Percentiles rank a stretch among this genome's conserved stretches.
phyloP scores from a whole-genome alignment of 208 protist species.

The Leishmania aethiopica region DNA sequence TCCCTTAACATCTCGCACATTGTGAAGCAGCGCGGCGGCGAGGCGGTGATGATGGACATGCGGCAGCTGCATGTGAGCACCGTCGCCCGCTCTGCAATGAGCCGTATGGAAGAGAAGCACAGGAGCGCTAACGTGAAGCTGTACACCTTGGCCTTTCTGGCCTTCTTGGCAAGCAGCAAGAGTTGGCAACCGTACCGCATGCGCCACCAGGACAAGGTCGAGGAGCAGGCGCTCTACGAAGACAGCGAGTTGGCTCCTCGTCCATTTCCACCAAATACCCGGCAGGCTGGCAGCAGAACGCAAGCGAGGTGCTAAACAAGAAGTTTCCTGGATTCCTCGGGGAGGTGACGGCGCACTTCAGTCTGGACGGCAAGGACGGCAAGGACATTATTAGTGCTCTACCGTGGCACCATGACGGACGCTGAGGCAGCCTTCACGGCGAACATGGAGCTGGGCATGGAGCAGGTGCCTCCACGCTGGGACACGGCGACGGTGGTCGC shows the following conservation, averaged over 20 bases:
- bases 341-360: conserved; percentile 38
- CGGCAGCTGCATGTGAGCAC: conserved; percentile 45
- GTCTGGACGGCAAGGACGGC: conserved; percentile 18
- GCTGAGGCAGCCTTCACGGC: conserved; percentile 42
- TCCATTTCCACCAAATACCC: conserved; percentile 10
- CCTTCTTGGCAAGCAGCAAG: conserved; percentile 45
- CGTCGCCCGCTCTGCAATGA: conserved; percentile 34
- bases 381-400: conserved; percentile 39
- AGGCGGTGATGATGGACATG: conserved; percentile 24
- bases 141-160: conserved; percentile 51
- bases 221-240: conserved; percentile 28
- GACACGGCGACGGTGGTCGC: conserved; percentile 46
- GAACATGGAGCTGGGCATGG: conserved; percentile 38
- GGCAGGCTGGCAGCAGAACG: conserved; percentile 15
- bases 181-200: conserved; percentile 56
- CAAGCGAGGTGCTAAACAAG: conserved; percentile 46
- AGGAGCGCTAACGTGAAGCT: conserved; percentile 16
- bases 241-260: conserved; percentile 10
- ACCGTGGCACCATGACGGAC: conserved; percentile 52
- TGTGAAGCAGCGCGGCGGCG: not conserved
- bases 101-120: conserved; percentile 14
- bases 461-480: conserved; percentile 35
- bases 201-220: conserved; percentile 53
- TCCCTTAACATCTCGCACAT: conserved; percentile 31
- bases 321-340: conserved; percentile 46